Conservation (phyloP, 1,284 basidiomycete species). For the Apiotrichum porosum region DNA sequence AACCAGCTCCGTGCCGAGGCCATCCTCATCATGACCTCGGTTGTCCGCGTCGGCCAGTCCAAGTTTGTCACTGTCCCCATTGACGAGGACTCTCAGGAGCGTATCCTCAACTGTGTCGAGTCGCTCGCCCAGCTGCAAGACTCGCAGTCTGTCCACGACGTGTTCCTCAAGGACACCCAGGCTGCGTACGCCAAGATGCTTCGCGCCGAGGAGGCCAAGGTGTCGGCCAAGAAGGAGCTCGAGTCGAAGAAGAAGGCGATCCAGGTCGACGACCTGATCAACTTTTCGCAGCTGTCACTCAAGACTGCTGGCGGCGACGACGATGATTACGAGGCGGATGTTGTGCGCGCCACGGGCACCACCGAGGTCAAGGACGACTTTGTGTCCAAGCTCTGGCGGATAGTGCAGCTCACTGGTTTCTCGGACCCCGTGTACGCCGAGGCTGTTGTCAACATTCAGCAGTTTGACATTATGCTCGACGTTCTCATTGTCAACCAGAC, state of each 20-base stretch:
- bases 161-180: slow-evolving; percentile 91
- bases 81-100: slow-evolving; percentile 95
- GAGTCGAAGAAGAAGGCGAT: slow-evolving; percentile 67
- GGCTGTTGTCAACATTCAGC: slow-evolving; percentile 96
- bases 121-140: slow-evolving; percentile 71
- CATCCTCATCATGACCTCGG: slow-evolving; percentile 97
- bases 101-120: slow-evolving; percentile 94
- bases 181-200: slow-evolving; percentile 93
- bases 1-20: slow-evolving; percentile 87
- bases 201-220: slow-evolving; percentile 83
- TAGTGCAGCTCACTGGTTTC: slow-evolving; percentile 96
- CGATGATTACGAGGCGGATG: slow-evolving; percentile 74
- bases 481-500: slow-evolving; percentile 98
- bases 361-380: slow-evolving; percentile 86
- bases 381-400: slow-evolving; percentile 89
- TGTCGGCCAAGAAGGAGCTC: slow-evolving; percentile 79
- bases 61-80: slow-evolving; percentile 90
- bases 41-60: slow-evolving; percentile 94
- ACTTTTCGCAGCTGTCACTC: slow-evolving; percentile 92
- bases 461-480: slow-evolving; percentile 95
- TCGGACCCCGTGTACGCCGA: slow-evolving; percentile 98
- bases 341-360: slow-evolving; percentile 83
- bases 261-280: slow-evolving; percentile 89
- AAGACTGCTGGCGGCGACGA: slow-evolving; percentile 74
- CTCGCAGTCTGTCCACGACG: slow-evolving; percentile 63